Evolutionary conservation across 495 filamentous ascomycete genomes (phyloP).

Genomic region (Bombardia bombarda): DNA sequence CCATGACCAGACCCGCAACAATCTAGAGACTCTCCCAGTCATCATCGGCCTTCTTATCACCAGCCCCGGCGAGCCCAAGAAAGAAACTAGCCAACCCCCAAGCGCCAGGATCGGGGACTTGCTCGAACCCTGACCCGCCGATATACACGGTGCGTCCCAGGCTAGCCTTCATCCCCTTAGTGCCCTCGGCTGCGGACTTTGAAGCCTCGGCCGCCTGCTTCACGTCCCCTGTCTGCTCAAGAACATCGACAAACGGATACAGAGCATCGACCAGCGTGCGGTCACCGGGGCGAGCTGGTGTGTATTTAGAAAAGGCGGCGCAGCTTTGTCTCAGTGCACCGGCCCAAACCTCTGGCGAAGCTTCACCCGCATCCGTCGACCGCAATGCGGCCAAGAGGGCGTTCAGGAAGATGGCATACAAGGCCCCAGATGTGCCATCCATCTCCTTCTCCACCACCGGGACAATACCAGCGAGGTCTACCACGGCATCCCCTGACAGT

Average conservation of each 20-base stretch:
- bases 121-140: constrained; percentile 68
- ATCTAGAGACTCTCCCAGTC: constrained; percentile 26
- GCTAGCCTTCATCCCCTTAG: constrained; percentile 85
- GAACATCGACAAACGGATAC: constrained; percentile 71
- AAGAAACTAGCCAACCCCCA: constrained; percentile 78
- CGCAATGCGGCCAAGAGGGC: constrained; percentile 72
- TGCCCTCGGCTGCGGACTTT: constrained; percentile 66
- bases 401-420: constrained; percentile 96
- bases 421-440: constrained; percentile 92
- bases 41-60: constrained; percentile 14
- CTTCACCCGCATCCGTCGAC: constrained; percentile 27
- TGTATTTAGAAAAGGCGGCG: constrained; percentile 68
- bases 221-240: constrained; percentile 55
- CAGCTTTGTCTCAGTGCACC: constrained; percentile 64
- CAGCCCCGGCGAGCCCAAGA: constrained; percentile 54
- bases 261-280: constrained; percentile 87
- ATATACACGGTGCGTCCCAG: constrained; percentile 88
- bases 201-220: constrained; percentile 68
- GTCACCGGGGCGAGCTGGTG: constrained; percentile 82
- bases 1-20: neutral
- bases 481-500: constrained; percentile 58
- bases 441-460: constrained; percentile 78
- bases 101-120: constrained; percentile 88
- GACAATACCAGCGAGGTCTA: constrained; percentile 69
- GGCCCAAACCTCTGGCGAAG: constrained; percentile 59